Base-by-base conservation (phyloP, 23 red algal species). In the Gracilaria vermiculophylla region DNA sequence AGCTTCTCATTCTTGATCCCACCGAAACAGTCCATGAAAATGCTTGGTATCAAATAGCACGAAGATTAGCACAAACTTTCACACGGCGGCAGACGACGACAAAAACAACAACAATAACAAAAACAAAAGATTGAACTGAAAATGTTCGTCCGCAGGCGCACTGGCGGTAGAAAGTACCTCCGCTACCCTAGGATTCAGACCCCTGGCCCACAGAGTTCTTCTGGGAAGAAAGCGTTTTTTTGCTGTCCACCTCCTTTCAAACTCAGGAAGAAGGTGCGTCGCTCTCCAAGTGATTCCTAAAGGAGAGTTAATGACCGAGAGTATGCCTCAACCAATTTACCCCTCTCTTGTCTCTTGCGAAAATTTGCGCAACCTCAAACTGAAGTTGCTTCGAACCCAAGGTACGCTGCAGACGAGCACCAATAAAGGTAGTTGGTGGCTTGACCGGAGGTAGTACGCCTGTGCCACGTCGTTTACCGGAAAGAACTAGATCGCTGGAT, bases 1-100 rank as follows among this genome's bases (percentile, higher is more conserved):
- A 81, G 52, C 52, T 81, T 81, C 17, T 61, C 77, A 28, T 62
- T 60, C 27, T 81, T 81, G 2, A 81, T 41, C 8, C 77, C 49
- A 39, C 77, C 24, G 77, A 81, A 81, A 31, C 2, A 35, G 51
- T 81, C 77, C 77, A 81, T 81, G 52, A 55, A 4, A 55, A 3
- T 5, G 20, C 13, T 16, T 23, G 20, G n/a, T n/a, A n/a, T n/a
- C n/a, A n/a, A n/a, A n/a, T n/a, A n/a, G n/a, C n/a, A n/a, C n/a
- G n/a, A n/a, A n/a, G n/a, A n/a, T n/a, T n/a, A n/a, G n/a, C n/a
- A n/a, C n/a, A n/a, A n/a, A n/a, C n/a, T n/a, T n/a, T n/a, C n/a
- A n/a, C n/a, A 55, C 43, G 12, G 43, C 43, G 12, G 12, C 43
- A 47, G 43, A 47, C 43, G n/a, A 60, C n/a, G 27, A 6, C 5